Base-by-base conservation (phyloP, 2,329 filamentous ascomycete species). In the Colletotrichum tropicicola region DNA sequence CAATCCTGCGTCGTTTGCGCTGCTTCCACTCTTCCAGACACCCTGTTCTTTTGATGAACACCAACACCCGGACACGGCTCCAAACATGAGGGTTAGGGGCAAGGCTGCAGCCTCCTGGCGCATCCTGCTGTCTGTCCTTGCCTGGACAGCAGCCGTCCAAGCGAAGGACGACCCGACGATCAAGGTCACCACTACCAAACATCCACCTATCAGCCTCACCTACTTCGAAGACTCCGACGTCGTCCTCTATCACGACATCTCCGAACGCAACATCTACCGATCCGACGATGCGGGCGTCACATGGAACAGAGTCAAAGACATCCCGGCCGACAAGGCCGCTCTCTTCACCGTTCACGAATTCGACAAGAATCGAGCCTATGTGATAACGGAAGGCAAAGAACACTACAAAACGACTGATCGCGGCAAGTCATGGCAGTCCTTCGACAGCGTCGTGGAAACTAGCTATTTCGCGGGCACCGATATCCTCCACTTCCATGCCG, bases 191-290 rank as follows among this genome's bases (percentile, higher is more conserved):
- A 78, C 85, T 48, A 92, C 98, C 79, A 82, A 91, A 45, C 83
- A 89, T 71, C 78, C 84, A 57, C 92, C 93, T 1, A 75, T 80
- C 57, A 89, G 89, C 74, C 82, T 98, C 69, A 91, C 92, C 79
- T 99, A 97, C 80, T 98, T 99, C 74, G 91, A 96, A 73, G 92
- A 95, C 76, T 94, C 92, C 69, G 91, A 97, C 75, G 87, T 91
- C 54, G 83, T 97, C 64, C 79, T 98, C 47, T 89, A 93, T 74
- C 89, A 91, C 71, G 92, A 97, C 75, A 73, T 82, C 52, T 77
- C 83, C 13, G 85, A 85, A 41, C 84, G 85, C 65, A 88, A 88
- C 67, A 84, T 97, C 54, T 94, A 90, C 77, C 90, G 92, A 65
- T 97, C 95, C 45, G 83, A 85, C 48, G 89, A 98, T 80, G 94